These are phyloP conservation scores for Nyssa sinensis DNA, from an alignment of 148 eudicot species.

Conservation along the genomic window DNA sequence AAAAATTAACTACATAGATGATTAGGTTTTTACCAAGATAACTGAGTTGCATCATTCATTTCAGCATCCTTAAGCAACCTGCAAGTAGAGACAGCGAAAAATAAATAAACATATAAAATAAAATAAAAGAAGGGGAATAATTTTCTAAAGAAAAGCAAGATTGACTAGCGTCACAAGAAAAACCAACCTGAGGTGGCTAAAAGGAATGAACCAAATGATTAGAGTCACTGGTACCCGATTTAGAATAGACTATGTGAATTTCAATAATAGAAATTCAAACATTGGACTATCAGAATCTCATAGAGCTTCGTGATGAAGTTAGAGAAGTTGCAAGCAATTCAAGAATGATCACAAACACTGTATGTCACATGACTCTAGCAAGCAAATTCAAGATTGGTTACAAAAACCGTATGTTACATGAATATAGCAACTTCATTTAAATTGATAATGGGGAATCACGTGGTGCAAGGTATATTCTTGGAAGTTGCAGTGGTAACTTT, in stretches of 20 bases:
- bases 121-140: too few species aligned
- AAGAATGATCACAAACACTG: background rate
- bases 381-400: background rate
- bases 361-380: background rate
- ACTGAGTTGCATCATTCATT: conserved; percentile 84
- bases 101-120: too few species aligned
- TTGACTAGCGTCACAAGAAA: background rate
- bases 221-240: background rate
- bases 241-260: background rate
- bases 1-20: background rate
- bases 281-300: background rate
- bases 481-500: background rate
- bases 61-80: conserved; percentile 96
- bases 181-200: background rate
- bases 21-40: conserved; percentile 63
- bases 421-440: background rate
- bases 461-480: background rate
- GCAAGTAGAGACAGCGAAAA: too few species aligned
- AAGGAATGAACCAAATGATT: background rate
- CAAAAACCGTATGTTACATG: background rate
- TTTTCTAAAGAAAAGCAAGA: background rate
- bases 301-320: background rate
- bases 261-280: background rate
- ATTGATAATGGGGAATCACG: background rate
- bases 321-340: background rate